Conservation (phyloP, 2,329 filamentous ascomycete genomes). For the Cytospora paraplurivora region DNA sequence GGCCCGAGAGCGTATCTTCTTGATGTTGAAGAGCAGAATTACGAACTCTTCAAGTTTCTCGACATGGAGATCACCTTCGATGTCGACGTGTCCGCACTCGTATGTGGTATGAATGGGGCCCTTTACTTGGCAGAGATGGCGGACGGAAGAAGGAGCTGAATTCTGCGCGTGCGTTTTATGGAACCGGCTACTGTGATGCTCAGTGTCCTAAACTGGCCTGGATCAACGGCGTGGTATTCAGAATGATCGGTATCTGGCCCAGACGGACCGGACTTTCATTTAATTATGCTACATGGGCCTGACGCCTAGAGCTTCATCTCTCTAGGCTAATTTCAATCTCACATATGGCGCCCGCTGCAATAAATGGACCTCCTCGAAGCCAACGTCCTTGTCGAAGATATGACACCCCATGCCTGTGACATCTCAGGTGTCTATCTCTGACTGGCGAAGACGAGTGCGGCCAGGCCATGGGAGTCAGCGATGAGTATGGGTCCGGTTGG, state of each 20-base stretch:
- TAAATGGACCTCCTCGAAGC: constrained; percentile 70
- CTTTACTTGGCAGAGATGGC: constrained; percentile 67
- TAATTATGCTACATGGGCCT: constrained; percentile 22
- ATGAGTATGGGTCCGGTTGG: constrained; percentile 56
- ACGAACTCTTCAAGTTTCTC: constrained; percentile 59
- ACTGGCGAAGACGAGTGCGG: constrained; percentile 33
- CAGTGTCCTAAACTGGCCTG: constrained; percentile 53
- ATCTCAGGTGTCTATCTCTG: constrained; percentile 45
- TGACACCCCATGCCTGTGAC: constrained; percentile 62
- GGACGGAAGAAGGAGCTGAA: constrained; percentile 52
- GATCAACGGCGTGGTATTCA: constrained; percentile 47
- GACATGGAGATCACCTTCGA: constrained; percentile 66
- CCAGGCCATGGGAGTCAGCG: constrained; percentile 39
- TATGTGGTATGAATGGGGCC: constrained; percentile 68
- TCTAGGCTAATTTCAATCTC: constrained; percentile 55
- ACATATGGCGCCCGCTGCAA: constrained; percentile 62
- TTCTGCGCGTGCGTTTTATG: constrained; percentile 60
- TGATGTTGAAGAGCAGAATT: constrained; percentile 52
- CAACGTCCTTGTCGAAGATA: constrained; percentile 58
- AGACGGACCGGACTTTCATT: constrained; percentile 14
- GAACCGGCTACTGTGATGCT: constrained; percentile 62
- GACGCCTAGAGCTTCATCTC: background rate
- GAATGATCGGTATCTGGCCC: constrained; percentile 38
- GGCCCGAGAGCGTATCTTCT: constrained; percentile 50
- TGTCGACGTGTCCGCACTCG: constrained; percentile 64